phyloP scores from a whole-genome alignment of 2,329 filamentous ascomycete species.

The Aspergillus novofumigatus region DNA sequence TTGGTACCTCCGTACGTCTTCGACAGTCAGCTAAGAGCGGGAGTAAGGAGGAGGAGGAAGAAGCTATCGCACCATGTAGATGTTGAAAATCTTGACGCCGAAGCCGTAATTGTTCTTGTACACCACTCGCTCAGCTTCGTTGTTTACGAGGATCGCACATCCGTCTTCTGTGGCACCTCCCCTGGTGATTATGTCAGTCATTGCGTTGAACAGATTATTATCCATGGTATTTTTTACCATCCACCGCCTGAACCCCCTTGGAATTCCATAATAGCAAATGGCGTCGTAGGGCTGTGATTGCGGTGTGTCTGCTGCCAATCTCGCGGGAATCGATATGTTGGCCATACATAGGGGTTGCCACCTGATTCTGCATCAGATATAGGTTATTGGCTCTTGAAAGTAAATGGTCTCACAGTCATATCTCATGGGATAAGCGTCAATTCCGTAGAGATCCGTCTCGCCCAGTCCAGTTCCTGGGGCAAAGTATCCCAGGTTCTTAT shows the following conservation, averaged over 20 bases:
- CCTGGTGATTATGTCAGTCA: not conserved
- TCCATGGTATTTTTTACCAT: conserved; percentile 37
- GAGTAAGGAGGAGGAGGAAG: not conserved
- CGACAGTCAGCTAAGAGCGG: not conserved
- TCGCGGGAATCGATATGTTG: conserved; percentile 12
- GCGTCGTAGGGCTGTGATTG: conserved; percentile 60
- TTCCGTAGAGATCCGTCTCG: conserved; percentile 61
- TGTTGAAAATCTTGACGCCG: conserved; percentile 63
- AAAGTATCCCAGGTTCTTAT: conserved; percentile 55
- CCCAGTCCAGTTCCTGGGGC: conserved; percentile 58
- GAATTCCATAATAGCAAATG: conserved; percentile 60
- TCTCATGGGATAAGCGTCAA: conserved; percentile 60
- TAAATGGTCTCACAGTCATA: conserved; percentile 29
- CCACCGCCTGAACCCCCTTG: conserved; percentile 73
- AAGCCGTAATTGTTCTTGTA: conserved; percentile 71
- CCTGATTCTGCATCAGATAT: not conserved
- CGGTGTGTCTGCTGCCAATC: conserved; percentile 46
- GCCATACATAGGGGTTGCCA: not conserved
- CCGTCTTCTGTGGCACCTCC: conserved; percentile 24
- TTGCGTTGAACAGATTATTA: not conserved
- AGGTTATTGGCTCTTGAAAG: not conserved
- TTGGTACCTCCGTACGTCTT: conserved; percentile 73
- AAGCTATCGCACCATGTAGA: conserved; percentile 62
- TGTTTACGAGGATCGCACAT: conserved; percentile 62
- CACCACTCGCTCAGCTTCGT: conserved; percentile 76